phyloP scores from a whole-genome alignment of 768 basidiomycete species.

The Tricholoma bakamatsutake region DNA sequence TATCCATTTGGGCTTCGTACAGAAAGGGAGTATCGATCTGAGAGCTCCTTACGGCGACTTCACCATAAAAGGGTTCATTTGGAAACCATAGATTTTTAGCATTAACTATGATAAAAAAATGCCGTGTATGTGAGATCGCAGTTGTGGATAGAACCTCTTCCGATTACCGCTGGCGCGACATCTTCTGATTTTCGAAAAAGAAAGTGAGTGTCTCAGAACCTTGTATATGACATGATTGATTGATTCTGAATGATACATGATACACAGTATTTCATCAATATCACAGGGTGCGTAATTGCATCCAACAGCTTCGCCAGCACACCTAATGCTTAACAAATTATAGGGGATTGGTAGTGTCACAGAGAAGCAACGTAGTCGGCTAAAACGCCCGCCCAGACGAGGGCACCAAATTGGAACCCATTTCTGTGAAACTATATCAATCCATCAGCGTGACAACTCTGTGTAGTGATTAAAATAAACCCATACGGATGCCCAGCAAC shows the following conservation, averaged over 20 bases:
- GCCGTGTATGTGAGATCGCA: no score
- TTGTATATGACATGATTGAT: neutral
- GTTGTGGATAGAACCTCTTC: no score
- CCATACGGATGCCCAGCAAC: slow-evolving; percentile 12
- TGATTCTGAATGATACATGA: neutral
- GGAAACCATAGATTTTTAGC: no score
- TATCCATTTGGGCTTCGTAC: no score
- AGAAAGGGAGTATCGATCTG: no score
- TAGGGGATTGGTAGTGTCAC: neutral
- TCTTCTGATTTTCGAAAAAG: no score
- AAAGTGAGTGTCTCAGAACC: no score
- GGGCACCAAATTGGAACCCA: slow-evolving; percentile 13
- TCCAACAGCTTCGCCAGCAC: neutral
- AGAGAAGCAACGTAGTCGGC: slow-evolving; percentile 9
- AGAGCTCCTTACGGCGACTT: no score
- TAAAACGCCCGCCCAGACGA: slow-evolving; percentile 13
- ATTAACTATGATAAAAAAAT: no score
- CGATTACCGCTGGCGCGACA: no score
- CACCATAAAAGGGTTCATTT: no score
- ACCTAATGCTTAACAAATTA: neutral
- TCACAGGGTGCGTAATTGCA: neutral
- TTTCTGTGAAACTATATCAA: slow-evolving; percentile 15
- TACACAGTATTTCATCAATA: neutral
- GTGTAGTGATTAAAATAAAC: neutral
- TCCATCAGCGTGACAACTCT: neutral